A percentile compares a stretch with the other conserved stretches of the same genome.
phyloP scores from a whole-genome alignment of 805 yeast species.

The Wickerhamiella musiphila region DNA sequence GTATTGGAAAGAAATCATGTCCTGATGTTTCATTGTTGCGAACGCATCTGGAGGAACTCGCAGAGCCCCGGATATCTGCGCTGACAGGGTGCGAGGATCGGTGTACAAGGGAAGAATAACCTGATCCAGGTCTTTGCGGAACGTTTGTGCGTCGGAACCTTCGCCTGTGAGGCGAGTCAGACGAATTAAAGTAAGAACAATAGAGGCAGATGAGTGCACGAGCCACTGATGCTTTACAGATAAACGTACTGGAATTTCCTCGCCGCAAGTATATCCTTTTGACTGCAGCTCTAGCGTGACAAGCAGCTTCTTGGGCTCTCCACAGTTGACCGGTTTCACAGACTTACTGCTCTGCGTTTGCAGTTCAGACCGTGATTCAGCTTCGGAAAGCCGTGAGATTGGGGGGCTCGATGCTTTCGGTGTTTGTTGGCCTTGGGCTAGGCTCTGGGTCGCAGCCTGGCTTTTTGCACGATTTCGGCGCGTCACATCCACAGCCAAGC shows the following conservation, averaged over 20 bases:
- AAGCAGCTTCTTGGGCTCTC: background rate
- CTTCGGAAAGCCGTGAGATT: no score
- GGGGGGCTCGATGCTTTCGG: no score
- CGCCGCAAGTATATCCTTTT: conserved; percentile 67
- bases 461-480: conserved; percentile 29
- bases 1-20: conserved; percentile 64
- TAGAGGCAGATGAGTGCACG: conserved; percentile 51
- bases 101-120: conserved; percentile 57
- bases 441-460: no score
- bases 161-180: conserved; percentile 52
- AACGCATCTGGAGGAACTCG: conserved; percentile 72
- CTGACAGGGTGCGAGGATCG: conserved; percentile 44
- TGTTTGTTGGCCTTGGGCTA: no score
- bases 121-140: conserved; percentile 71
- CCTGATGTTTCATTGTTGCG: conserved; percentile 62
- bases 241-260: conserved; percentile 54
- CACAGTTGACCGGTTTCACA: background rate
- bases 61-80: conserved; percentile 43
- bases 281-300: conserved; percentile 32
- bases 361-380: no score
- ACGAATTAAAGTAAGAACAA: conserved; percentile 63
- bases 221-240: conserved; percentile 51
- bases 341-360: no score
- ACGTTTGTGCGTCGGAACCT: conserved; percentile 41
- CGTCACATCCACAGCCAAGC: conserved; percentile 34